phyloP scores from a whole-genome alignment of 192 early-diverging fungal genomes.

The Coemansia sp. region DNA sequence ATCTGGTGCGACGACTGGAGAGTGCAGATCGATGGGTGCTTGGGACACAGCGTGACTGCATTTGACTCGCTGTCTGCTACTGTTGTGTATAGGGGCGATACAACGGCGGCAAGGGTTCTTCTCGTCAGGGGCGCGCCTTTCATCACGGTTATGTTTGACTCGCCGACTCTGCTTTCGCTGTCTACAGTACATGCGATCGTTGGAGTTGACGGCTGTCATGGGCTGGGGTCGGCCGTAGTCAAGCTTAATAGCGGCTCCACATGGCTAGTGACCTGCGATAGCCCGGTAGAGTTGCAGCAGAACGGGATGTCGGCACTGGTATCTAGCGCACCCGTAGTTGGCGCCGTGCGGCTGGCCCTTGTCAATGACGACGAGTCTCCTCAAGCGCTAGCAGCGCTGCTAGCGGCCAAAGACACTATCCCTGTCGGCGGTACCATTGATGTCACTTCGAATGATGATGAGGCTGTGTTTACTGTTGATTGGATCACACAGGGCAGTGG shows the following conservation, averaged over 20 bases:
- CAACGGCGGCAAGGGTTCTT: slow-evolving; percentile 7
- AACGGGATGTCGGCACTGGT: slow-evolving; percentile 8
- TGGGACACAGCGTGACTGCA: slow-evolving; percentile 8
- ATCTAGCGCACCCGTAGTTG: slow-evolving; percentile 9
- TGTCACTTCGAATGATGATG: slow-evolving; percentile 2
- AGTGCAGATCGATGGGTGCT: slow-evolving; percentile 8
- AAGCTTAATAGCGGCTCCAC: slow-evolving; percentile 38
- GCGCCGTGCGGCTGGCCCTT: slow-evolving; percentile 44
- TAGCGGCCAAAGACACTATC: slow-evolving; percentile 16
- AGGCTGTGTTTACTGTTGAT: slow-evolving; percentile 15
- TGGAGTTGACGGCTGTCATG: slow-evolving; percentile 1
- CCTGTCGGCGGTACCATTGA: slow-evolving; percentile 33
- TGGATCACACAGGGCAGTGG: slow-evolving; percentile 17
- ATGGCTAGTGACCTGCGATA: slow-evolving; percentile 40
- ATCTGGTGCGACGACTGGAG: slow-evolving; percentile 44
- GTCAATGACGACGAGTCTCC: slow-evolving; percentile 8
- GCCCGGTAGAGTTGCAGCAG: slow-evolving; percentile 11
- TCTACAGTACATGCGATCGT: slow-evolving; percentile 41
- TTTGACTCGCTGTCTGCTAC: slow-evolving; percentile 43
- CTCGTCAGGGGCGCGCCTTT: slow-evolving; percentile 50
- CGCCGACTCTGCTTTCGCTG: slow-evolving; percentile 8
- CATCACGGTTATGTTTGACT: slow-evolving; percentile 31
- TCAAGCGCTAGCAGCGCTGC: slow-evolving; percentile 16
- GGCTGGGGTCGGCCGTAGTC: slow-evolving; percentile 23
- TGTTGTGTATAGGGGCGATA: slow-evolving; percentile 9